phyloP scores from a whole-genome alignment of 1,284 basidiomycete species.

The Ustilago crameri region DNA sequence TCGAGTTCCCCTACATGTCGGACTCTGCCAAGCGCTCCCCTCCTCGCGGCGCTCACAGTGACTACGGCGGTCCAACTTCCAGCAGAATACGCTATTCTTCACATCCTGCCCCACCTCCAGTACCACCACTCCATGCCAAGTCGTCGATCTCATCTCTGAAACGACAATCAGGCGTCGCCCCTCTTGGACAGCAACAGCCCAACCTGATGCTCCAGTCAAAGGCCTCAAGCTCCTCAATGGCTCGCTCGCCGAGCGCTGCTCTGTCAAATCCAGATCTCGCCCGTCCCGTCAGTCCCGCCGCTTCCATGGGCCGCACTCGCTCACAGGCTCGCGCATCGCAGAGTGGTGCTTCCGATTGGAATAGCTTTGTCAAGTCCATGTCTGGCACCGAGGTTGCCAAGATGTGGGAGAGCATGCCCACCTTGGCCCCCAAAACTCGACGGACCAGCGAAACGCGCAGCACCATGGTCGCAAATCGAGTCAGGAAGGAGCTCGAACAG shows the following conservation, averaged over 20 bases:
- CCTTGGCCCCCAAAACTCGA: conserved; percentile 27
- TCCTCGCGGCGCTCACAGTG: conserved; percentile 42
- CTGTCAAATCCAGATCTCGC: conserved; percentile 12
- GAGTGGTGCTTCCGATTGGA: conserved; percentile 54
- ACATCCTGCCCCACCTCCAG: conserved; percentile 27
- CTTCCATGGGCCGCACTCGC: conserved; percentile 28
- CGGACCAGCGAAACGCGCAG: conserved; percentile 30
- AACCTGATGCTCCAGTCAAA: conserved; percentile 33
- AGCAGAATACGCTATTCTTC: conserved; percentile 25
- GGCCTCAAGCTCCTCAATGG: conserved; percentile 19
- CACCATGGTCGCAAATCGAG: conserved; percentile 47
- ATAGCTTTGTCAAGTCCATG: conserved; percentile 59
- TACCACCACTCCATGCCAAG: conserved; percentile 36
- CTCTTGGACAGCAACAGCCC: conserved; percentile 48
- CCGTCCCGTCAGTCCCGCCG: conserved; percentile 44
- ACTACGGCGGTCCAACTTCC: conserved; percentile 41
- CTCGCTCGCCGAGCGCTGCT: conserved; percentile 7
- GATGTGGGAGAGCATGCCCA: conserved; percentile 52
- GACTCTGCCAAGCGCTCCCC: conserved; percentile 15
- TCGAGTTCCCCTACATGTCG: conserved; percentile 27
- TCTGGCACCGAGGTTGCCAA: conserved; percentile 54
- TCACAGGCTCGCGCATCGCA: conserved; percentile 15
- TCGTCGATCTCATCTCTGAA: conserved; percentile 27
- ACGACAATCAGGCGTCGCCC: conserved; percentile 40
- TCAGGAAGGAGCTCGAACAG: conserved; percentile 59